Evolutionary conservation across 176 grass and related monocot genomes (phyloP).

Genomic region (Triticum urartu): DNA sequence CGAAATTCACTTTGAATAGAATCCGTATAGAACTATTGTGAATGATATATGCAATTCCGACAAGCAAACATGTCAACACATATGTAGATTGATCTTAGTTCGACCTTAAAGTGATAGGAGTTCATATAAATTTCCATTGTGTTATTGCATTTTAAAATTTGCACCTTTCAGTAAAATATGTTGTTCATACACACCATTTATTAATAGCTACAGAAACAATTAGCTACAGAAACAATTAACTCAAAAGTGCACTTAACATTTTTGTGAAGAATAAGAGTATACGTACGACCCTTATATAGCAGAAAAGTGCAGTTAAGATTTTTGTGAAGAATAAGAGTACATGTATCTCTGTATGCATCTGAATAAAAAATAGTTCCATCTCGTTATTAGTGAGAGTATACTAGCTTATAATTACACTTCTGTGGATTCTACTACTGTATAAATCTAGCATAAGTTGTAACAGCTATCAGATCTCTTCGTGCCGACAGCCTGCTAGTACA

Average conservation of each 20-base stretch:
- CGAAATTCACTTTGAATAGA: too few species aligned
- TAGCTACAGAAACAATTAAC: background rate
- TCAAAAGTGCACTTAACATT: too few species aligned
- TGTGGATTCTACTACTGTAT: too few species aligned
- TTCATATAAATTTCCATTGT: background rate
- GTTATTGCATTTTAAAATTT: background rate
- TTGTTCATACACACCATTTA: background rate
- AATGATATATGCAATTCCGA: too few species aligned
- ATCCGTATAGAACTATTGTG: too few species aligned
- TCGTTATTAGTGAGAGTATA: background rate
- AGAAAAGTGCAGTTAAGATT: too few species aligned
- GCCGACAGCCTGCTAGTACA: too few species aligned
- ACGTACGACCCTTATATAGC: background rate
- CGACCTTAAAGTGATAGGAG: too few species aligned
- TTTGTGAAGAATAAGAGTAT: too few species aligned
- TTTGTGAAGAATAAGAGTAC: too few species aligned
- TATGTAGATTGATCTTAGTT: too few species aligned
- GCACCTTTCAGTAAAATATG: background rate
- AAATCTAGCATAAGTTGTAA: background rate
- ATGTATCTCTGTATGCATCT: background rate
- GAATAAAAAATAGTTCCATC: constrained; percentile 4
- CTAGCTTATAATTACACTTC: background rate
- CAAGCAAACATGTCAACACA: too few species aligned
- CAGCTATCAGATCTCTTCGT: background rate
- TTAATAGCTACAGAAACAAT: background rate